phyloP scores from a whole-genome alignment of 257 asterid genomes.

The Avicennia marina region DNA sequence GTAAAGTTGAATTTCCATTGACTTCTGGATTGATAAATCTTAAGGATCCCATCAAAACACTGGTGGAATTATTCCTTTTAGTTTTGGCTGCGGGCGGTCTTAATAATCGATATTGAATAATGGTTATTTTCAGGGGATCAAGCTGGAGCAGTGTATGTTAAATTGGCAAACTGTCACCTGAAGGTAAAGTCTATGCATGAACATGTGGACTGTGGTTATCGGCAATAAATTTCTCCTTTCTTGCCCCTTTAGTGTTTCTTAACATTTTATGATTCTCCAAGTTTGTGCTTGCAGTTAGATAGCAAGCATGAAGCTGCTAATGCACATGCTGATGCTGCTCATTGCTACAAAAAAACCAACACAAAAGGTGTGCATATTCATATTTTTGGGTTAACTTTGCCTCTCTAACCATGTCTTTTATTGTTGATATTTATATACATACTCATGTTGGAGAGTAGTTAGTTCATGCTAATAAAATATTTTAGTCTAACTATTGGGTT shows the following conservation, averaged over 20 bases:
- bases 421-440: neutral
- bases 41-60: neutral
- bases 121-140: conserved; percentile 67
- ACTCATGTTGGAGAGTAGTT: conserved; percentile 3
- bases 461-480: neutral
- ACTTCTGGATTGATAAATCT: neutral
- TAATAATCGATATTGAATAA: neutral
- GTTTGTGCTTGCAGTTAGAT: conserved; percentile 53
- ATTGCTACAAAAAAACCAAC: conserved; percentile 74
- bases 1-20: neutral
- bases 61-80: conserved; percentile 4
- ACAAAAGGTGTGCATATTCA: conserved; percentile 42
- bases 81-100: neutral
- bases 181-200: conserved; percentile 42
- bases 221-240: neutral
- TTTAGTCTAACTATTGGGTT: neutral
- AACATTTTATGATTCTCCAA: conserved; percentile 1
- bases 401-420: neutral
- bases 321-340: conserved; percentile 90
- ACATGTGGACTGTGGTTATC: neutral
- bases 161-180: conserved; percentile 73
- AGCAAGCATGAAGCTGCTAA: conserved; percentile 97
- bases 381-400: neutral
- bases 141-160: conserved; percentile 82
- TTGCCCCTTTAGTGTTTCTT: neutral